Conservation (phyloP, 1,284 basidiomycete species). For the Stereum hirsutum region DNA sequence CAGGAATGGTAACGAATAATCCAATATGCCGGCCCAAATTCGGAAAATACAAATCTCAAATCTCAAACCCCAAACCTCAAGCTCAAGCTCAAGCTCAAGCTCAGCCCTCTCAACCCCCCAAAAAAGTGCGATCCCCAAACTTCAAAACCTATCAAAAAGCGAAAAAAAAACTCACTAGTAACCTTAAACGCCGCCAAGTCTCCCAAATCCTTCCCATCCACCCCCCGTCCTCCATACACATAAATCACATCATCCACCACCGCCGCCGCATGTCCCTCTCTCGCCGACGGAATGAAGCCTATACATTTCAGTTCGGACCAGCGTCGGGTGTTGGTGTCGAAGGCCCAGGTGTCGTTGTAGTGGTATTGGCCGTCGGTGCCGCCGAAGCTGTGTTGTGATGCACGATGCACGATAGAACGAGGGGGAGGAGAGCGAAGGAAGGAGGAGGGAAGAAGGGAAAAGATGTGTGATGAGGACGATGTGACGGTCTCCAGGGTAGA, state of each 20-base stretch:
- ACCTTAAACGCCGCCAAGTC: slow-evolving; percentile 98
- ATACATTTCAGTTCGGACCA: slow-evolving; percentile 97
- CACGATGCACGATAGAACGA: background rate
- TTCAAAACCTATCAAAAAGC: too few species aligned
- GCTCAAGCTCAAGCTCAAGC: too few species aligned
- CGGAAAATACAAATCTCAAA: too few species aligned
- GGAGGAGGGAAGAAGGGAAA: background rate
- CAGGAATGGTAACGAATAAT: background rate
- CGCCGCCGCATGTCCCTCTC: slow-evolving; percentile 96
- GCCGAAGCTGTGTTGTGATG: slow-evolving; percentile 63
- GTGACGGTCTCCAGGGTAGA: too few species aligned
- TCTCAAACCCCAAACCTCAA: too few species aligned
- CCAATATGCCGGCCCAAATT: background rate
- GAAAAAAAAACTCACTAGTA: slow-evolving; percentile 54
- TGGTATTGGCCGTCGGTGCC: slow-evolving; percentile 98
- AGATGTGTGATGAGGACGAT: background rate
- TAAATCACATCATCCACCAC: slow-evolving; percentile 98
- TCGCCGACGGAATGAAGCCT: slow-evolving; percentile 92
- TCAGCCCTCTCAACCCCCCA: too few species aligned
- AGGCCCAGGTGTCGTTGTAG: slow-evolving; percentile 99
- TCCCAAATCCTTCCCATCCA: slow-evolving; percentile 93
- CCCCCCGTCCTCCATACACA: slow-evolving; percentile 94
- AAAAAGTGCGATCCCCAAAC: too few species aligned
- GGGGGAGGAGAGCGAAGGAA: background rate
- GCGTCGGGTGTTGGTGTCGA: slow-evolving; percentile 72